These are phyloP conservation scores for Penicillium malachiteum DNA, from an alignment of 495 filamentous ascomycete species.

Conservation along the genomic window DNA sequence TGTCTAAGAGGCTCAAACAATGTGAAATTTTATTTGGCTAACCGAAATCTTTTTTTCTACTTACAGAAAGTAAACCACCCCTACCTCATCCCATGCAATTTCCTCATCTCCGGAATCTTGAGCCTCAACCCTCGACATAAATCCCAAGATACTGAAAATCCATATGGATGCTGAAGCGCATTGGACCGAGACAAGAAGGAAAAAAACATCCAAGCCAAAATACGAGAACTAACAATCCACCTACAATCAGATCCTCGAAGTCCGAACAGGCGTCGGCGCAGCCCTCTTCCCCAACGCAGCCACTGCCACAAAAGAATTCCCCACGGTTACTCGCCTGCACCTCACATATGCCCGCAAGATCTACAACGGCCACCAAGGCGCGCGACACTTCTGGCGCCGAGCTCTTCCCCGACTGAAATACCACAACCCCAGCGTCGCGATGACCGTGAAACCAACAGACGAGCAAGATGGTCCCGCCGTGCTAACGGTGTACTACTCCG, in stretches of 20 bases:
- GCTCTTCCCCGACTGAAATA: conserved; percentile 86
- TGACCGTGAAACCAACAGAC: conserved; percentile 70
- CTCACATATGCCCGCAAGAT: conserved; percentile 71
- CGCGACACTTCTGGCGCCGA: conserved; percentile 85
- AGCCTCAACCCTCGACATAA: conserved; percentile 1
- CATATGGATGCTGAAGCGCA: not conserved
- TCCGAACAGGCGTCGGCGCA: conserved; percentile 78
- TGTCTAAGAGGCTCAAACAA: not conserved
- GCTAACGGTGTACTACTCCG: conserved; percentile 72
- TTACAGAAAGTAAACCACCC: conserved; percentile 36
- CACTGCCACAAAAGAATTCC: conserved; percentile 49
- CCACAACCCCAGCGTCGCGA: conserved; percentile 81
- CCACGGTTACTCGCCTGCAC: conserved; percentile 73
- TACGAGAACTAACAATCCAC: conserved; percentile 8
- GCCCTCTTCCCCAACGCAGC: conserved; percentile 63
- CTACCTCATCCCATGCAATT: conserved; percentile 11
- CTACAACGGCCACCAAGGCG: conserved; percentile 64
- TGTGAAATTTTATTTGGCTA: conserved; percentile 3
- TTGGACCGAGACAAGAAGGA: no score
- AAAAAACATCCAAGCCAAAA: not conserved
- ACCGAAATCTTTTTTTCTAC: conserved; percentile 3
- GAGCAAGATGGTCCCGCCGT: conserved; percentile 58
- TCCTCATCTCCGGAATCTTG: conserved; percentile 4
- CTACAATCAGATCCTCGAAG: conserved; percentile 58
- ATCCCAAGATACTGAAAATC: not conserved